Conservation (phyloP, 1,139 yeast genomes). For the Candida sojae region DNA sequence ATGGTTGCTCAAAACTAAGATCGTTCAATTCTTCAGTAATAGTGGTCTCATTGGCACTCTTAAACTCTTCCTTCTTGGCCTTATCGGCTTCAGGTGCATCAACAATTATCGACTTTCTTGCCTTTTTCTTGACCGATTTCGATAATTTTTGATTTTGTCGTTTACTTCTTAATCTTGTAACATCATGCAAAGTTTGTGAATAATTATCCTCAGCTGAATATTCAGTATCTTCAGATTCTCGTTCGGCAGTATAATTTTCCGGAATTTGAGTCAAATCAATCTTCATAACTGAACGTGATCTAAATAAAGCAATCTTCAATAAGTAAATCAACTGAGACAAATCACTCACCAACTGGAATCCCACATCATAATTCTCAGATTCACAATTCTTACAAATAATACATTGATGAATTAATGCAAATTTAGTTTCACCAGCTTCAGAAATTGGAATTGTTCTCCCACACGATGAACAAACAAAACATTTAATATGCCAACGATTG, state of each 20-base stretch:
- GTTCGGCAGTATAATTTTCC: neutral
- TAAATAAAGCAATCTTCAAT: slow-evolving; percentile 77
- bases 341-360: slow-evolving; percentile 65
- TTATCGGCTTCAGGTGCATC: slow-evolving; percentile 59
- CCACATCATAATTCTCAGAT: slow-evolving; percentile 36
- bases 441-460: slow-evolving; percentile 28
- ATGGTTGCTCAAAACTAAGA: slow-evolving; percentile 8
- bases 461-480: slow-evolving; percentile 68
- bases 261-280: slow-evolving; percentile 15
- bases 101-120: slow-evolving; percentile 44
- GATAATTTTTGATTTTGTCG: slow-evolving; percentile 69
- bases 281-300: slow-evolving; percentile 72
- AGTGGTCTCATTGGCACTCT: slow-evolving; percentile 14
- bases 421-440: slow-evolving; percentile 34
- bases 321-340: slow-evolving; percentile 74
- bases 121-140: slow-evolving; percentile 52
- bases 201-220: slow-evolving; percentile 41
- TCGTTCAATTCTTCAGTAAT: slow-evolving; percentile 15
- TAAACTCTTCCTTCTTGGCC: slow-evolving; percentile 24
- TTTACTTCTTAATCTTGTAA: slow-evolving; percentile 72
- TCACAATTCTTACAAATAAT: slow-evolving; percentile 61
- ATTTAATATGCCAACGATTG: slow-evolving; percentile 78
- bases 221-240: slow-evolving; percentile 7
- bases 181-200: slow-evolving; percentile 72
- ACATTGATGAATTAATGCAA: slow-evolving; percentile 23